A percentile compares a stretch with the other conserved stretches of the same genome.
Conservation (phyloP, 108 stramenopile genomes). For the Nitzschia sp. region DNA sequence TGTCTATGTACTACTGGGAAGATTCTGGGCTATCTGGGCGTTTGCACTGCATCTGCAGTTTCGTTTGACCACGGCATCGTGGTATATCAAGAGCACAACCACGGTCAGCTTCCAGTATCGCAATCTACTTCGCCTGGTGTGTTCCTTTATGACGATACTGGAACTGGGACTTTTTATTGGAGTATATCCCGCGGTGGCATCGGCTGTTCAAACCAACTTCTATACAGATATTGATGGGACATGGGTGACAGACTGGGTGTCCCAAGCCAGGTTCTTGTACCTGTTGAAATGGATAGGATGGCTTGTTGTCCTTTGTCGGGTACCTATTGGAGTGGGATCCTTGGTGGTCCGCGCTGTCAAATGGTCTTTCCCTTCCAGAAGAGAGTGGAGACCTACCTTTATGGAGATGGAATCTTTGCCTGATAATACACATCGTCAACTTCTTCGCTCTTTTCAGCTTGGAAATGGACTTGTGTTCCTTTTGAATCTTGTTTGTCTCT, state of each 20-base stretch:
- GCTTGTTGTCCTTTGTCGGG: slow-evolving; percentile 13
- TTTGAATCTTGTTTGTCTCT: slow-evolving; percentile 21
- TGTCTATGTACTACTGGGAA: slow-evolving; percentile 23
- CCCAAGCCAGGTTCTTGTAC: neutral
- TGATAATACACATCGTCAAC: slow-evolving; percentile 8
- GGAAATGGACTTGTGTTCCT: slow-evolving; percentile 1
- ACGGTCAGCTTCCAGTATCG: slow-evolving; percentile 19
- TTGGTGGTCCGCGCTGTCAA: slow-evolving; percentile 14
- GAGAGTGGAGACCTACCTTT: slow-evolving; percentile 23
- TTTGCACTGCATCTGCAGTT: slow-evolving; percentile 28
- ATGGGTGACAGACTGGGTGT: slow-evolving; percentile 21
- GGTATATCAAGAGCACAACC: slow-evolving; percentile 31
- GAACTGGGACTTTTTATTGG: slow-evolving; percentile 20
- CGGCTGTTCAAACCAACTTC: slow-evolving; percentile 1
- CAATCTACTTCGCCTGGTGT: slow-evolving; percentile 6
- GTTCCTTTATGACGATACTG: slow-evolving; percentile 13
- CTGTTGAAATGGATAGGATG: slow-evolving; percentile 19
- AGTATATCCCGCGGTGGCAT: slow-evolving; percentile 13
- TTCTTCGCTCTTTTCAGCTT: slow-evolving; percentile 8
- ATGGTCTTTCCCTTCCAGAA: neutral
- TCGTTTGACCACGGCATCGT: slow-evolving; percentile 8
- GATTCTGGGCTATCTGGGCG: slow-evolving; percentile 32
- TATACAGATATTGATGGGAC: slow-evolving; percentile 32
- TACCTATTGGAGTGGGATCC: neutral
- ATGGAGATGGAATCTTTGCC: slow-evolving; percentile 7